Base-by-base conservation (phyloP, 441 rosid genomes). In the Populus hybrid region DNA sequence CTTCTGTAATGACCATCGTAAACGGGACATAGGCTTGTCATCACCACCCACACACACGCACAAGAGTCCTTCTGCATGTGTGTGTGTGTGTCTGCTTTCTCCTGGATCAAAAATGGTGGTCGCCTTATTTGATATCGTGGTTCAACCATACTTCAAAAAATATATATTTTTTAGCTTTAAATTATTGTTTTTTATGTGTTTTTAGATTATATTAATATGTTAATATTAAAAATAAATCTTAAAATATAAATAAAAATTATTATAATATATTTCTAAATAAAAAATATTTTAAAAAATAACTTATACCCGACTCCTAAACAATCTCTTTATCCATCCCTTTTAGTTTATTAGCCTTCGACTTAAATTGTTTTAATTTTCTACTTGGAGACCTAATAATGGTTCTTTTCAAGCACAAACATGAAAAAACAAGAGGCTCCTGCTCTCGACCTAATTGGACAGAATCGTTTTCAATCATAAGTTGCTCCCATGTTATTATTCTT, bases 21-120 rank as follows among this genome's bases (percentile, higher is more conserved):
- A 34, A 46, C 42, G 74, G 71, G 81, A 83, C 83, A 83, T 76
- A 12, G 23, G 50, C 81, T 71, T 57, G 79, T 79, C 78, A 79
- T 79, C 38, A 67, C 21, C 42, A 16, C 69, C 46, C 65, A 53
- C 38, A 50, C 69, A 76, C 70, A 74, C 71, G 38, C 77, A 76
- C 24, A 21, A 78, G 50, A 40, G 21, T 63, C 35, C 35, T 66
- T 36, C 74, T 77, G 71, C 84, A 75, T 76, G 81, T 84, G 26
- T 24, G 26, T 76, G 80, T 84, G 0, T 30, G 4, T 4, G 0
- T 5, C 4, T 32, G 34, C 34, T 0, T 32, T 32, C 34, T 32
- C 34, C 34, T 32, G 34, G 34, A 32, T 6, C 34, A 32, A 32
- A 32, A 32, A 32, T 32, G 34, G 34, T 3, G 34, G 34, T 32